These are phyloP conservation scores for Sordariomycetes sp. DNA, from an alignment of 2,329 filamentous ascomycete genomes.

Conservation along the genomic window DNA sequence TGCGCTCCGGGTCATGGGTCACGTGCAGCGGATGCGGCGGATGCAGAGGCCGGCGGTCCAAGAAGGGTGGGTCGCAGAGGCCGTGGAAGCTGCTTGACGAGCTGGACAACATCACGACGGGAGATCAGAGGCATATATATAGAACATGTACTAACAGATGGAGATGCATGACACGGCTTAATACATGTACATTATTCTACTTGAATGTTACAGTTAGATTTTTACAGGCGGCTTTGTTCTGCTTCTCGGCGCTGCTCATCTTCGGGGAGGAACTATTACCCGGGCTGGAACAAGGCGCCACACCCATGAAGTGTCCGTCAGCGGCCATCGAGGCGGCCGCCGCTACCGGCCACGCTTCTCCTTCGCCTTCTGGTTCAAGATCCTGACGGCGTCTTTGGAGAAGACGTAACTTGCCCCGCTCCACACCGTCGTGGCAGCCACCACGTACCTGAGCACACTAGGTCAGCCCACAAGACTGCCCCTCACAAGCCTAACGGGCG, in stretches of 20 bases:
- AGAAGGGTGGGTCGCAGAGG: background rate
- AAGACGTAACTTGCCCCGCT: slow-evolving; percentile 88
- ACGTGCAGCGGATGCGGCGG: slow-evolving; percentile 44
- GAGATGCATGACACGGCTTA: background rate
- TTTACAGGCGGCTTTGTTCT: too few species aligned
- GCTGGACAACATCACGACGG: background rate
- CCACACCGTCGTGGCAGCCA: slow-evolving; percentile 84
- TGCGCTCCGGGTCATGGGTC: slow-evolving; percentile 45
- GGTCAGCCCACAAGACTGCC: slow-evolving; percentile 13
- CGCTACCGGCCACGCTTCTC: background rate
- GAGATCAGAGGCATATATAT: background rate
- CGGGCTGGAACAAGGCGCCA: background rate
- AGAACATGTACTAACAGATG: background rate
- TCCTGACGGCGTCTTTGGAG: slow-evolving; percentile 83
- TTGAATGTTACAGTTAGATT: background rate
- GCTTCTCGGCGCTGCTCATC: too few species aligned
- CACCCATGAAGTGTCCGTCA: background rate
- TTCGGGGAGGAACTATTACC: background rate
- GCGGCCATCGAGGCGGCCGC: background rate
- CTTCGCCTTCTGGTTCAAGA: slow-evolving; percentile 35
- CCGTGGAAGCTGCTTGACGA: background rate
- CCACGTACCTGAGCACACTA: slow-evolving; percentile 50
- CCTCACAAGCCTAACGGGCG: background rate
- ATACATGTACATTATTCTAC: background rate
- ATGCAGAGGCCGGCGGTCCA: background rate